Evolutionary conservation across 495 filamentous ascomycete species (phyloP).

Genomic region (Tuber brumale): DNA sequence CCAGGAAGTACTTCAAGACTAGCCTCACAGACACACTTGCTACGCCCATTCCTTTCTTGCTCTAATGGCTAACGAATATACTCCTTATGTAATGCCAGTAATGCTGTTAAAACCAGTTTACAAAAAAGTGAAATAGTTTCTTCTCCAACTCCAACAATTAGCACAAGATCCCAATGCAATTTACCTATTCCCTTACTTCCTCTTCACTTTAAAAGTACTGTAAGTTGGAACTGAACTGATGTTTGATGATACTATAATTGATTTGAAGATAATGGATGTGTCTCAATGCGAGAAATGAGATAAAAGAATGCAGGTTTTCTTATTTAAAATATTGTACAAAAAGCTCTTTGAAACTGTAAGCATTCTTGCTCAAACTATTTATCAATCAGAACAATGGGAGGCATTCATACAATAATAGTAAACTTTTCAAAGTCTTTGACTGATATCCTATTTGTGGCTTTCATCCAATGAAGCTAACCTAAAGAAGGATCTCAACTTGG

Average conservation of each 20-base stretch:
- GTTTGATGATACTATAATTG: neutral
- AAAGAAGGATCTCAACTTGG: no score
- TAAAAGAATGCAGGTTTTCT: neutral
- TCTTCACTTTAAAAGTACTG: slow-evolving; percentile 4
- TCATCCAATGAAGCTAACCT: no score
- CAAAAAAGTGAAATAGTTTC: neutral
- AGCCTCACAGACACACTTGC: neutral
- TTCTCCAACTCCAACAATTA: neutral
- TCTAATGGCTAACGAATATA: neutral
- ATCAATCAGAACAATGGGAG: neutral
- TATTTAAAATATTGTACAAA: neutral
- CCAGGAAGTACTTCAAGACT: neutral
- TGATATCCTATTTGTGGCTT: no score
- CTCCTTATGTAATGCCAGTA: neutral
- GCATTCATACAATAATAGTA: no score
- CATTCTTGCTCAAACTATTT: neutral
- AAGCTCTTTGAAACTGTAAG: neutral
- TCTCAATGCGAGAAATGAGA: neutral
- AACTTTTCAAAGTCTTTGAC: no score
- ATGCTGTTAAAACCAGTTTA: neutral
- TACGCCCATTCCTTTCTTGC: neutral
- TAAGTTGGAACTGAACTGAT: slow-evolving; percentile 6
- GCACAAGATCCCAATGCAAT: neutral
- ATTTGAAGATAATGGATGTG: neutral
- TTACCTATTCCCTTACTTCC: neutral